Conservation (phyloP, 345 rosid species). For the Salix udensis region DNA sequence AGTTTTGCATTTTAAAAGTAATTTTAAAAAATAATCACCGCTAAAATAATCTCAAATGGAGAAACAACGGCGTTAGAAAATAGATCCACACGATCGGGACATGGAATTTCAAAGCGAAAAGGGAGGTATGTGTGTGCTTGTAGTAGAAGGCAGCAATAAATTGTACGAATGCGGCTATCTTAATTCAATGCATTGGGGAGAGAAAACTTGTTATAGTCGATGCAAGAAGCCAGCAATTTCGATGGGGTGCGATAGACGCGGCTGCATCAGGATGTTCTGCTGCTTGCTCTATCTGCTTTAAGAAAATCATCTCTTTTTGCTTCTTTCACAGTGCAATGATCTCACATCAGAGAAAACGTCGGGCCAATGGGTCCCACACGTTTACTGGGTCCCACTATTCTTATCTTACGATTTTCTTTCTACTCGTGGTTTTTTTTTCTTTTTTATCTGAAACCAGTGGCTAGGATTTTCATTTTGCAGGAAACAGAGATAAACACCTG, state of each 20-base stretch:
- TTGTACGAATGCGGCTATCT: constrained; percentile 15
- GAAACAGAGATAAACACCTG: too few relatives aligned
- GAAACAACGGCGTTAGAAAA: not conserved
- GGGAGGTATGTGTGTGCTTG: constrained; percentile 5
- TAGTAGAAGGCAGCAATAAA: constrained; percentile 11
- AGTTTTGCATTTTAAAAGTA: too few relatives aligned
- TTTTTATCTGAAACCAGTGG: too few relatives aligned
- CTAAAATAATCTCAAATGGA: too few relatives aligned
- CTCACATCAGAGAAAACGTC: not conserved
- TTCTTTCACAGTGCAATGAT: not conserved
- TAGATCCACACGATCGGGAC: constrained; percentile 17
- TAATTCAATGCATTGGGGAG: constrained; percentile 22
- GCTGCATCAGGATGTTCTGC: constrained; percentile 13
- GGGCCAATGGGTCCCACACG: not conserved
- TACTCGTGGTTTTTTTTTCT: too few relatives aligned
- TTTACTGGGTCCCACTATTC: not conserved
- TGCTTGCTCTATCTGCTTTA: not conserved
- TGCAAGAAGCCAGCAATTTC: constrained; percentile 6
- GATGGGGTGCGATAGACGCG: not conserved
- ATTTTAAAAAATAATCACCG: too few relatives aligned
- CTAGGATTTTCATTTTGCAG: too few relatives aligned
- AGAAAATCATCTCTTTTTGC: not conserved
- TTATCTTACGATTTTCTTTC: too few relatives aligned
- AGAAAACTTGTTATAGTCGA: not conserved
- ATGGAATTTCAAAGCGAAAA: constrained; percentile 12